phyloP scores from a whole-genome alignment of 129 eudicot genomes.

The Chrysanthemum makinoi region DNA sequence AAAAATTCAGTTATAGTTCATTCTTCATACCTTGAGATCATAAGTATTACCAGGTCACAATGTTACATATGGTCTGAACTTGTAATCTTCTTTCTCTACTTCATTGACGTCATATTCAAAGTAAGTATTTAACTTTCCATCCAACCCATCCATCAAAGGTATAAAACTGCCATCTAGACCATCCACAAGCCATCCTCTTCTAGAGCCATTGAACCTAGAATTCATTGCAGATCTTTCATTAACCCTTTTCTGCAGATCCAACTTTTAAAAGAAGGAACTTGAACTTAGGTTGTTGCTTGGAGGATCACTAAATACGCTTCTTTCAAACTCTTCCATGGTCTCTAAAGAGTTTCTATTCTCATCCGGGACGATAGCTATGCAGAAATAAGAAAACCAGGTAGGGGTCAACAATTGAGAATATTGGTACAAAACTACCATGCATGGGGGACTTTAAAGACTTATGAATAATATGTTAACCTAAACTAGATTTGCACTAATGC shows the following conservation, averaged over 20 bases:
- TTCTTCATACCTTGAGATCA: too few species aligned
- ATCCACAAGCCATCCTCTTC: constrained; percentile 31
- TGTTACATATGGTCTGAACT: too few species aligned
- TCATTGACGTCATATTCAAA: too few species aligned
- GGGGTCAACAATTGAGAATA: not conserved
- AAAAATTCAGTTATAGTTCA: too few species aligned
- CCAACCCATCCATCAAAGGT: constrained; percentile 61
- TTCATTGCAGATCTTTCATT: constrained; percentile 23
- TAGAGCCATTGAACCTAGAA: constrained; percentile 12
- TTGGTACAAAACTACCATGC: not conserved
- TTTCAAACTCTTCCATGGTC: constrained; percentile 42
- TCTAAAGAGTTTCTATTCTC: constrained; percentile 33
- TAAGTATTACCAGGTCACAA: constrained; percentile 1
- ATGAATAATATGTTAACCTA: too few species aligned
- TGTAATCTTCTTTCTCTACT: too few species aligned
- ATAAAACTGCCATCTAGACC: constrained; percentile 49
- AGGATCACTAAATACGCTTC: constrained; percentile 31
- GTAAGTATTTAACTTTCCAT: constrained; percentile 35
- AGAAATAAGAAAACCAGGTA: constrained; percentile 9
- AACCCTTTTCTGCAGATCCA: constrained; percentile 37
- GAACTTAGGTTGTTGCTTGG: not conserved
- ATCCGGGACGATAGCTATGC: constrained; percentile 23
- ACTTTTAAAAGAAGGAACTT: constrained; percentile 39
- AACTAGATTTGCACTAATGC: too few species aligned
- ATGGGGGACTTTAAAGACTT: not conserved